Conservation (phyloP, 805 yeast genomes). For the Ogataea trehaloabstinens region DNA sequence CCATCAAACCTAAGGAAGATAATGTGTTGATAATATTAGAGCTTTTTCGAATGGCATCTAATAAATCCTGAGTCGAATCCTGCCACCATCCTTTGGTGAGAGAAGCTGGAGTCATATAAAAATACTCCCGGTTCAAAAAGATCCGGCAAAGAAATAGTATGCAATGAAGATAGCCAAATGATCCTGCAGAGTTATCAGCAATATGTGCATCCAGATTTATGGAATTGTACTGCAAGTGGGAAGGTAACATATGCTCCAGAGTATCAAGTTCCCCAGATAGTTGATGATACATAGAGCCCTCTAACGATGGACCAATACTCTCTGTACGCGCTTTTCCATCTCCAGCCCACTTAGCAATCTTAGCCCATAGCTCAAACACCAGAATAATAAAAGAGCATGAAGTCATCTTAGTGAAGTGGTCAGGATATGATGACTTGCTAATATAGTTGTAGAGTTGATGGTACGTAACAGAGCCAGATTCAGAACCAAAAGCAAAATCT, state of each 20-base stretch:
- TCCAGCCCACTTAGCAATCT: conserved; percentile 39
- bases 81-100: conserved; percentile 33
- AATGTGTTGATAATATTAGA: conserved; percentile 25
- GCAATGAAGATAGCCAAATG: conserved; percentile 36
- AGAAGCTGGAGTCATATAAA: conserved; percentile 32
- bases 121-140: conserved; percentile 36
- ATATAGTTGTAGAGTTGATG: conserved; percentile 12
- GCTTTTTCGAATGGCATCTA: conserved; percentile 25
- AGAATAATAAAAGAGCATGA: conserved; percentile 32
- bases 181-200: conserved; percentile 29
- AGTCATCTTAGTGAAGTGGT: conserved; percentile 16
- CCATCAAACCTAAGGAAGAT: conserved; percentile 27
- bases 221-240: conserved; percentile 21
- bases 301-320: conserved; percentile 30
- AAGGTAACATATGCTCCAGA: conserved; percentile 28
- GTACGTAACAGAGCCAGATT: conserved; percentile 15
- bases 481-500: conserved; percentile 30
- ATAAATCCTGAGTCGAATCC: conserved; percentile 20
- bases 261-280: conserved; percentile 27
- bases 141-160: conserved; percentile 33
- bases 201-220: conserved; percentile 24
- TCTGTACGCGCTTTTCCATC: conserved; percentile 34
- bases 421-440: conserved; percentile 5
- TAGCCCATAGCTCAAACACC: conserved; percentile 37
- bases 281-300: conserved; percentile 26